Evolutionary conservation across 805 yeast species (phyloP), one percentile per base, ranked within the genome.

Genomic region (Metschnikowia continentalis): DNA sequence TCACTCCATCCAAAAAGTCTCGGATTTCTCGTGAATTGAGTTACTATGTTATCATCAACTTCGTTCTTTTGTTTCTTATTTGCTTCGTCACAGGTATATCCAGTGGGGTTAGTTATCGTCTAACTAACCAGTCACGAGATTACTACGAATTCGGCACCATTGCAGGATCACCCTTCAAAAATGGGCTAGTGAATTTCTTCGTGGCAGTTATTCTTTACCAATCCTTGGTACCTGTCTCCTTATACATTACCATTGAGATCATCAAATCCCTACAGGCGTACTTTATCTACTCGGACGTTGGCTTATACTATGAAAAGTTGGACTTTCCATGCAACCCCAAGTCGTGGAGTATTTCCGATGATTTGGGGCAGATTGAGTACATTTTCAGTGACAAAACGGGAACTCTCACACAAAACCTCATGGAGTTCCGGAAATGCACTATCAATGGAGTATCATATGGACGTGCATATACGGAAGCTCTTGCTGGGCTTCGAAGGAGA

Each of bases 381-480:
- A 78, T 87, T 39, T 87, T 87, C 66, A 83, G 90, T 64, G 95
- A 87, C 70, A 87, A 87, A 66, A 87, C 95, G 0, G 95, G 95
- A 35, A 87, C 95, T 0, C 72, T 87, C 60, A 87, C 95, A 6
- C 92, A 87, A 66, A 87, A 87, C 61, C 81, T 85, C 23, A 87
- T 87, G 95, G 90, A 86, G 62, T 88, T 86, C 70, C 81, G 82
- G 53, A 87, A 87, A 62, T 85, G 90, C 64, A 79, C 90, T 4
- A 77, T 88, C 52, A 80, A 78, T 49, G 87, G 89, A 26, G 76
- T 76, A 37, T 65, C 84, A 0, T 88, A 87, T 58, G 94, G 92
- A 8, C 70, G 78, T 36, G 90, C 92, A 0, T 86, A 85, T 64
- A 86, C 92, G 3, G 91, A 87, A 60, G 90, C 91, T 0, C 76